phyloP scores from a whole-genome alignment of 305 asterid genomes.

The Solanum hybrid region DNA sequence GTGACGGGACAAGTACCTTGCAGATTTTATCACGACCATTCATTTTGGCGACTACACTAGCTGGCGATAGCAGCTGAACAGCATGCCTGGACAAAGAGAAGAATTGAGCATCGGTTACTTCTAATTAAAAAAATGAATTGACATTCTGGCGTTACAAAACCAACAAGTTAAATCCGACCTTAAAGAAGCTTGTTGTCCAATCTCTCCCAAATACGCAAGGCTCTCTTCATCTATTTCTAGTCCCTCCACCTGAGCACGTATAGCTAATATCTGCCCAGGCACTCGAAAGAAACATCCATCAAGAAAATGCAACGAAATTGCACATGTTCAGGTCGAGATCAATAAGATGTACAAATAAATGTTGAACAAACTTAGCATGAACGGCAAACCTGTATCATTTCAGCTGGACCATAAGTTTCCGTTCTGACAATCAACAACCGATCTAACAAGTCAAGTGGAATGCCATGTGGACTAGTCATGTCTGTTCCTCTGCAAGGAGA shows the following conservation, averaged over 20 bases:
- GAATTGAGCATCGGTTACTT: background rate
- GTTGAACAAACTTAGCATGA: background rate
- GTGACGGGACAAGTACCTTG: slow-evolving; percentile 43
- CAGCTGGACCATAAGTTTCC: slow-evolving; percentile 93
- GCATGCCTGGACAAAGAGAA: slow-evolving; percentile 53
- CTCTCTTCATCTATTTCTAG: slow-evolving; percentile 81
- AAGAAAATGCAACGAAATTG: background rate
- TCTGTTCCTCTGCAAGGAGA: slow-evolving; percentile 76
- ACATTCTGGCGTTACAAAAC: background rate
- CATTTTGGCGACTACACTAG: slow-evolving; percentile 77
- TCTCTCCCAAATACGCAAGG: slow-evolving; percentile 82
- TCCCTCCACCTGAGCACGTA: slow-evolving; percentile 94
- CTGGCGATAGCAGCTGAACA: slow-evolving; percentile 80
- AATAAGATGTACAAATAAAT: background rate
- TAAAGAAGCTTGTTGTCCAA: slow-evolving; percentile 72
- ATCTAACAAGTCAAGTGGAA: slow-evolving; percentile 93
- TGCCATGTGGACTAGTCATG: slow-evolving; percentile 92
- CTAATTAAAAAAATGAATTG: background rate
- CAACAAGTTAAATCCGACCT: slow-evolving; percentile 33
- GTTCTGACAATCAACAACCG: slow-evolving; percentile 89
- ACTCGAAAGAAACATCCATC: background rate
- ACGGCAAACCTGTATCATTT: slow-evolving; percentile 78
- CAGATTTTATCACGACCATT: slow-evolving; percentile 81
- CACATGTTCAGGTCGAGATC: background rate
- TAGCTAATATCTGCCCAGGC: slow-evolving; percentile 66